Evolutionary conservation across 1,139 yeast species (phyloP), one percentile per base, ranked within the genome.

Genomic region (Spencermartinsiella ligniputridi): DNA sequence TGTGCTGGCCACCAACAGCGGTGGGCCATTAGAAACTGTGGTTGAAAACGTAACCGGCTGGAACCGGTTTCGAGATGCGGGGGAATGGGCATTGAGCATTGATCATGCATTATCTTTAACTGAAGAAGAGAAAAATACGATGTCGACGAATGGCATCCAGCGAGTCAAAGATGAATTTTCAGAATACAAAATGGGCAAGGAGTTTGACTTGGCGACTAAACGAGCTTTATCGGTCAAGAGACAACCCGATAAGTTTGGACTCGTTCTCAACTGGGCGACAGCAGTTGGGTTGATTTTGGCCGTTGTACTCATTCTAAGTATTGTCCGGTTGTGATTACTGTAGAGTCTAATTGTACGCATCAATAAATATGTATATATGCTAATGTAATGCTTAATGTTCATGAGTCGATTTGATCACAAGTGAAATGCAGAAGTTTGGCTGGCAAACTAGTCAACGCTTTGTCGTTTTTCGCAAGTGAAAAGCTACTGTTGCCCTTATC

Each of bases 11-110:
- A 81, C 84, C 2, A 79, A 86, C 58, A 81, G 80, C 38, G 99
- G 98, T 13, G 99, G 99, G 0, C 98, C 98, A 0, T 66, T 83
- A 24, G 99, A 92, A 61, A 84, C 96, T 0, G 73, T 92, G 9
- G 73, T 66, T 1, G 65, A 76, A 44, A 61, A 67, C 2, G 83
- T 83, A 13, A 89, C 96, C 0, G 98, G 98, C 0, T 92, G 85
- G 76, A 73, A 81, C 25, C 75, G 80, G 27, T 72, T 73, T 2
- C 71, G 84, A 1, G 75, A 75, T 40, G 69, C 73, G 4, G 67
- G 67, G 3, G 66, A 68, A 40, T 92, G 97, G 97, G 73, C 83
- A 4, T 63, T 70, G 16, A 78, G 78, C 0, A 63, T 90, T 56
- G 62, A 68, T n/a, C 62, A 67, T 35, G 74, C 67, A 42, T 69